Evolutionary conservation across 371 early-diverging fungal genomes (phyloP).

Genomic region (Syncephalastrum contaminatum): DNA sequence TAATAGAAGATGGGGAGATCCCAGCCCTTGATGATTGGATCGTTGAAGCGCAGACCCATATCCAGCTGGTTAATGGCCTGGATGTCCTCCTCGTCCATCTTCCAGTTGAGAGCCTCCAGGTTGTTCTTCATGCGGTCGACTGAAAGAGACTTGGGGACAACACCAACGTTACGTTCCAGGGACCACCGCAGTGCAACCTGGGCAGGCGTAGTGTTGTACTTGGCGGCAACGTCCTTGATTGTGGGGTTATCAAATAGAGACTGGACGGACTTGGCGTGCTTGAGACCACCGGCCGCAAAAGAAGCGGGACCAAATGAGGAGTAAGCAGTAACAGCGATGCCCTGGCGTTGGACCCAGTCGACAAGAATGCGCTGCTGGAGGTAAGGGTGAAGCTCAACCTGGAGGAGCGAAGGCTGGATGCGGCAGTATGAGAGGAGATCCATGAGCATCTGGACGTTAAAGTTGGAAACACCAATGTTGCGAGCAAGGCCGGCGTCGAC

Average conservation of each 20-base stretch:
- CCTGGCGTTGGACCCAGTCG: constrained; percentile 36
- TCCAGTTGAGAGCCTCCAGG: constrained; percentile 28
- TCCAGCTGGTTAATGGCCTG: constrained; percentile 29
- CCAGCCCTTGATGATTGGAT: constrained; percentile 24
- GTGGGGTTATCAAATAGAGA: constrained; percentile 35
- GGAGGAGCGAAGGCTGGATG: constrained; percentile 48
- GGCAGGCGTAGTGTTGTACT: constrained; percentile 36
- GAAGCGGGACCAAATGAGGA: constrained; percentile 63
- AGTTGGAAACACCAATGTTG: constrained; percentile 61
- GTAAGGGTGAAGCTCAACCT: constrained; percentile 73
- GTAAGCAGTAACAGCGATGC: constrained; percentile 61
- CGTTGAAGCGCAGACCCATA: constrained; percentile 30
- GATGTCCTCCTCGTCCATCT: constrained; percentile 35
- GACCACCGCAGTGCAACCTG: constrained; percentile 62
- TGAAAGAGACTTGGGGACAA: constrained; percentile 67
- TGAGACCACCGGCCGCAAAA: constrained; percentile 43
- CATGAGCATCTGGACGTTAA: constrained; percentile 38
- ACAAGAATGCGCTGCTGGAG: constrained; percentile 48
- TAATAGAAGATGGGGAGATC: constrained; percentile 26
- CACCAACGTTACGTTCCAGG: constrained; percentile 51
- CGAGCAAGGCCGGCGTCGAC: constrained; percentile 24
- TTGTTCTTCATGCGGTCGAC: constrained; percentile 50
- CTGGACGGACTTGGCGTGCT: constrained; percentile 23
- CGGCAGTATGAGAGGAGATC: constrained; percentile 48
- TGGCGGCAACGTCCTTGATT: constrained; percentile 41